Percentiles rank a stretch among this genome's conserved stretches.
These are phyloP conservation scores for Penicillium capsulatum DNA, from an alignment of 2,329 filamentous ascomycete species.

Conservation along the genomic window DNA sequence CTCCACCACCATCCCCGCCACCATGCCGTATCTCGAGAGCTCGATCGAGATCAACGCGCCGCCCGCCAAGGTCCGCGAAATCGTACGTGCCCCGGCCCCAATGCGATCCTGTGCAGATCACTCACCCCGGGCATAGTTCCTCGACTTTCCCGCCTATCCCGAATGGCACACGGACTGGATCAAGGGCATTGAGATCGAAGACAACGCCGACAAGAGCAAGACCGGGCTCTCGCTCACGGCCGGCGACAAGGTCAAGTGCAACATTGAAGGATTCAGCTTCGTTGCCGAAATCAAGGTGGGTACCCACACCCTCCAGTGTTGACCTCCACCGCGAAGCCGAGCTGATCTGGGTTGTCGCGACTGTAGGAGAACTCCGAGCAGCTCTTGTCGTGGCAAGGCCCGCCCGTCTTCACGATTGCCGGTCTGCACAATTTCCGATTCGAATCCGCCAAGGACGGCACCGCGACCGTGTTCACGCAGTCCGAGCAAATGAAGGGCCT, in stretches of 20 bases:
- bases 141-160: slow-evolving; percentile 23
- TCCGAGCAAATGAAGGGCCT: slow-evolving; percentile 21
- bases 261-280: slow-evolving; percentile 20
- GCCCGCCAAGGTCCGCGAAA: slow-evolving; percentile 26
- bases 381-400: slow-evolving; percentile 28
- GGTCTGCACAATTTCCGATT: slow-evolving; percentile 25
- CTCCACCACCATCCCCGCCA: not conserved
- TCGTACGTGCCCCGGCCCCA: slow-evolving; percentile 15
- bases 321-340: not conserved
- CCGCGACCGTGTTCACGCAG: slow-evolving; percentile 25
- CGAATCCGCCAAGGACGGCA: slow-evolving; percentile 19
- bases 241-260: slow-evolving; percentile 14
- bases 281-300: slow-evolving; percentile 17
- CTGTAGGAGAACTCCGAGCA: slow-evolving; percentile 22
- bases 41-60: slow-evolving; percentile 24
- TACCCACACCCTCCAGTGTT: not conserved
- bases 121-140: slow-evolving; percentile 12
- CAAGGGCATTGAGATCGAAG: slow-evolving; percentile 14
- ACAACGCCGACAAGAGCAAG: slow-evolving; percentile 14
- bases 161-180: slow-evolving; percentile 27
- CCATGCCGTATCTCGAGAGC: slow-evolving; percentile 21
- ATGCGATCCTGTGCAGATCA: slow-evolving; percentile 1
- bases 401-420: slow-evolving; percentile 24
- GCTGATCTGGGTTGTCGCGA: not conserved
- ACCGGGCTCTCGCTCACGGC: slow-evolving; percentile 8